phyloP scores from a whole-genome alignment of 1,139 yeast species.

The Protomyces inouyei region DNA sequence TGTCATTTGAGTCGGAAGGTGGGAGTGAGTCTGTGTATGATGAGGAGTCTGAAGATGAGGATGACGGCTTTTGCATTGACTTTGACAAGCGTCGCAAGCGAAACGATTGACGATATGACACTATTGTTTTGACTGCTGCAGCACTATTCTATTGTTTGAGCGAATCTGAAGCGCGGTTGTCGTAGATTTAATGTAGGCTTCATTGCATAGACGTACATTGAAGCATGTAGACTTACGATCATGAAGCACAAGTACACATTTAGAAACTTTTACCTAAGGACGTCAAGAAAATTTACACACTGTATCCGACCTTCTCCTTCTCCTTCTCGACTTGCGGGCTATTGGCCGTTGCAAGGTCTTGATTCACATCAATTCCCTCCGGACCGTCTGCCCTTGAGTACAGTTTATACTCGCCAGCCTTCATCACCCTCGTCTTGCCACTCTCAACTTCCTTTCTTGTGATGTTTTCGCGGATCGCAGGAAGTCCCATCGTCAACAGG shows the following conservation, averaged over 20 bases:
- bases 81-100: conserved; percentile 14
- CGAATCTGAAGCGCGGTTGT: too few relatives aligned
- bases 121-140: too few relatives aligned
- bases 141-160: too few relatives aligned
- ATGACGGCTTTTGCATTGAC: conserved; percentile 18
- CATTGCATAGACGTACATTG: too few relatives aligned
- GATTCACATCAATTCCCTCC: conserved; percentile 23
- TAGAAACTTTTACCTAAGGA: not conserved
- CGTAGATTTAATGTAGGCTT: too few relatives aligned
- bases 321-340: not conserved
- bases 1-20: conserved; percentile 3
- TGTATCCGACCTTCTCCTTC: not conserved
- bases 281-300: not conserved
- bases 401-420: conserved; percentile 12
- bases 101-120: too few relatives aligned
- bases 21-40: not conserved
- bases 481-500: conserved; percentile 44
- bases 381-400: conserved; percentile 21
- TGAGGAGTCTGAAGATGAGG: conserved; percentile 7
- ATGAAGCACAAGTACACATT: too few relatives aligned
- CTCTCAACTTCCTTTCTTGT: conserved; percentile 31
- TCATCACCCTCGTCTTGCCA: conserved; percentile 21
- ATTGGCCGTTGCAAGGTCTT: conserved; percentile 18
- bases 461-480: conserved; percentile 25
- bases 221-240: too few relatives aligned